phyloP scores from a whole-genome alignment of 345 rosid species.

The Citropsis articulata region DNA sequence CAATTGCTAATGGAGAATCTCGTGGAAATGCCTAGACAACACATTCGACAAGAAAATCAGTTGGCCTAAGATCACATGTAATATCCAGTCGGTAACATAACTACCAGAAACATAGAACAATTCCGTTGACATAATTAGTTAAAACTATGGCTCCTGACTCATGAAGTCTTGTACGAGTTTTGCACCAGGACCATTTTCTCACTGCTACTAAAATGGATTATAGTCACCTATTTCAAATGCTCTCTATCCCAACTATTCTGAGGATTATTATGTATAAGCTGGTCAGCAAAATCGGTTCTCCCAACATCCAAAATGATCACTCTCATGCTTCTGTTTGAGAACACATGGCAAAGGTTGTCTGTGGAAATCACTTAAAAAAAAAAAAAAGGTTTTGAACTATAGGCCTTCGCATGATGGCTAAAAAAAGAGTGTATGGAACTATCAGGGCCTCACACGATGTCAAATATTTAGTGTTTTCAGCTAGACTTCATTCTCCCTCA shows the following conservation, averaged over 20 bases:
- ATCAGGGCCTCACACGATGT: neutral
- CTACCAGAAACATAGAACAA: neutral
- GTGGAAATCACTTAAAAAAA: neutral
- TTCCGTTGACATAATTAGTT: neutral
- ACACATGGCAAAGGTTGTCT: neutral
- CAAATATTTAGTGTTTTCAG: neutral
- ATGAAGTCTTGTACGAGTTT: neutral
- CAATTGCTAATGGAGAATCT: conserved; percentile 82
- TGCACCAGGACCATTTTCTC: neutral
- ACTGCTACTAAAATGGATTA: neutral
- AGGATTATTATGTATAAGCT: too few species aligned
- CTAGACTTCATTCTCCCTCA: neutral
- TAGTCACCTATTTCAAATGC: neutral
- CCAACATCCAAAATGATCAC: too few species aligned
- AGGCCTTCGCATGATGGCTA: neutral
- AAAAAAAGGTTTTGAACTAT: neutral
- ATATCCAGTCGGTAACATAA: neutral
- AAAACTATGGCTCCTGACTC: neutral
- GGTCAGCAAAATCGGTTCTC: too few species aligned
- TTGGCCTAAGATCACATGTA: neutral
- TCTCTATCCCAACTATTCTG: neutral
- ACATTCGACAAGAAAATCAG: neutral
- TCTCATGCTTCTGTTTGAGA: neutral
- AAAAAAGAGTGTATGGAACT: neutral
- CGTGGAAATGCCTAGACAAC: conserved; percentile 71